These are phyloP conservation scores for Rhynchospora pubera DNA, from an alignment of 176 grass and related monocot genomes.

Conservation along the genomic window DNA sequence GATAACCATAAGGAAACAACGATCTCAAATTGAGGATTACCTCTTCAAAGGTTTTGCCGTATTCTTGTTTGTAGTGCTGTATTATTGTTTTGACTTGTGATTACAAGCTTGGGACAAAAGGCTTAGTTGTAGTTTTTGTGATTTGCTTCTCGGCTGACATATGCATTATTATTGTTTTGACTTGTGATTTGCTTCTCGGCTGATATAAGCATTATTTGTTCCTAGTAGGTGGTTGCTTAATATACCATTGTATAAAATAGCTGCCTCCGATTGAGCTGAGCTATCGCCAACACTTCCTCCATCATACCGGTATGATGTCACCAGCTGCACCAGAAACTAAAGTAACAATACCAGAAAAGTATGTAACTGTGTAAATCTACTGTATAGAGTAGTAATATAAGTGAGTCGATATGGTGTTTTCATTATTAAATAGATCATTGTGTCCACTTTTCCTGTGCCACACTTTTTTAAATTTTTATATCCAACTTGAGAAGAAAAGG, in stretches of 20 bases:
- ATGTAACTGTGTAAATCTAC: conserved; percentile 38
- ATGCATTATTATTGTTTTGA: too few relatives aligned
- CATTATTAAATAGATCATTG: neutral
- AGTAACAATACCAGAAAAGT: too few relatives aligned
- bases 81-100: too few relatives aligned
- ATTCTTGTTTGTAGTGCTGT: conserved; percentile 31
- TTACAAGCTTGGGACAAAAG: too few relatives aligned
- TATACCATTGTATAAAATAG: conserved; percentile 32
- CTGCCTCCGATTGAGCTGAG: conserved; percentile 49
- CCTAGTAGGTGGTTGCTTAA: conserved; percentile 31
- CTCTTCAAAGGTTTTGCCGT: conserved; percentile 62
- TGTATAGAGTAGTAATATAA: neutral
- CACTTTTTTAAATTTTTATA: neutral
- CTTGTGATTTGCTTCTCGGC: conserved; percentile 69
- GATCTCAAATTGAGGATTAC: too few relatives aligned
- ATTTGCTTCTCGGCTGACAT: too few relatives aligned
- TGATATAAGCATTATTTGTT: conserved; percentile 52
- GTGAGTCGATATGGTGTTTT: neutral
- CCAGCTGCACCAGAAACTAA: too few relatives aligned
- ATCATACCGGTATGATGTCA: too few relatives aligned
- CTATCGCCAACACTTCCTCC: too few relatives aligned
- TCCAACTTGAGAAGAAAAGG: neutral
- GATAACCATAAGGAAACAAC: too few relatives aligned
- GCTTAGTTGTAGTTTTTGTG: too few relatives aligned
- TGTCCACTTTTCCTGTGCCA: neutral